Evolutionary conservation across 257 asterid species (phyloP).

Genomic region (Nicotiana paniculata): DNA sequence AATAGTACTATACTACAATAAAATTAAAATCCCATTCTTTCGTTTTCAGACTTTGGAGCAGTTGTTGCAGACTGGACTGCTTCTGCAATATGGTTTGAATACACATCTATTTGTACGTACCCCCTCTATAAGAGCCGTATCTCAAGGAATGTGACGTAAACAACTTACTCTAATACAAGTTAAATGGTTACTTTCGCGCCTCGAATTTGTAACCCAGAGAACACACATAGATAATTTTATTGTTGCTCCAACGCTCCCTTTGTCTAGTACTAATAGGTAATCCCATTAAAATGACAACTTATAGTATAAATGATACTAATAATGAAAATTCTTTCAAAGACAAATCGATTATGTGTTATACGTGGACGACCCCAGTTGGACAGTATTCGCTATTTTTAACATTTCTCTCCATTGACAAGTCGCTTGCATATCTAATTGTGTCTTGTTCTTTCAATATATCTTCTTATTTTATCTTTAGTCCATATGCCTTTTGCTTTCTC

Average conservation of each 20-base stretch:
- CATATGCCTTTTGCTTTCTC: not conserved
- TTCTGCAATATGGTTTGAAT: conserved; percentile 8
- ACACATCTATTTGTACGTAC: not conserved
- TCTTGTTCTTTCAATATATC: not conserved
- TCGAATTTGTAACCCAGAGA: no score
- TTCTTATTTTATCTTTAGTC: not conserved
- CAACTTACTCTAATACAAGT: no score
- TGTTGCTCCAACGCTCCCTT: no score
- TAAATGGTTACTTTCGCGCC: no score
- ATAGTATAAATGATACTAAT: no score
- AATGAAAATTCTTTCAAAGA: no score
- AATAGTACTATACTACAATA: not conserved
- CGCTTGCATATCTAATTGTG: conserved; percentile 16
- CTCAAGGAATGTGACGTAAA: no score
- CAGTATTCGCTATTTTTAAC: not conserved
- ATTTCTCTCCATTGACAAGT: conserved; percentile 9
- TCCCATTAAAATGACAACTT: no score
- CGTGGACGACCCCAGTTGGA: not conserved
- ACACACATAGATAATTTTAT: no score
- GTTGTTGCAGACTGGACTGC: conserved; percentile 5
- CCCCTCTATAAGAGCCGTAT: not conserved
- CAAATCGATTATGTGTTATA: not conserved
- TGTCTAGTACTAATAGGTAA: no score
- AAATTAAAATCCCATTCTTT: conserved; percentile 12
- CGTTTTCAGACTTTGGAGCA: not conserved